Evolutionary conservation across 2,329 filamentous ascomycete genomes (phyloP), one percentile per base, ranked within the genome.

Genomic region (Botryotinia globosa): DNA sequence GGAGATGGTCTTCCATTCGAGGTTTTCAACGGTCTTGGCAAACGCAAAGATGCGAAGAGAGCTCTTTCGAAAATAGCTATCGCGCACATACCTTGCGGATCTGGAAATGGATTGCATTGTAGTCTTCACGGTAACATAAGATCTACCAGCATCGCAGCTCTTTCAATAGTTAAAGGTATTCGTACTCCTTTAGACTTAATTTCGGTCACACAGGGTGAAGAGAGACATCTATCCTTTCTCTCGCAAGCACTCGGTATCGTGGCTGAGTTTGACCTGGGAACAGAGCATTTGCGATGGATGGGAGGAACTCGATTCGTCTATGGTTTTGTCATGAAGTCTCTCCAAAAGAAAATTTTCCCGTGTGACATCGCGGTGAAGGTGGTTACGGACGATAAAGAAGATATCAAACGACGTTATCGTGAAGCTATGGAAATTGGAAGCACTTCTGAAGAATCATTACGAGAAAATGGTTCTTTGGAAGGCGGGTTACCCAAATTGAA

Each of bases 231-330:
- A 45, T 97, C 93, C 9, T 98, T 98, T 83, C 86, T 98, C 59
- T 97, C 93, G 18, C 95, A 98, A 81, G 87, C 92, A 0, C 87
- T 97, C 29, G 95, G 95, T 29, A 91, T 98, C 72, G 88, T 98
- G 59, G 95, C 95, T 1, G 95, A 98, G 79, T 88, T 88, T 68
- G 95, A 98, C 81, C 85, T 98, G 12, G 94, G 88, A 5, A 98
- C 95, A 0, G 95, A 98, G 78, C 85, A 96, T 78, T 83, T 98
- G 75, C 90, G 95, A 45, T 98, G 94, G 94, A 94, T 98, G 91
- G 88, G 88, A 69, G 88, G 88, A 69, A 86, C 89, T 32, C 89
- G 95, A 68, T 98, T 98, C 79, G 93, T 92, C 0, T 90, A 91
- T 77, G 95, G 95, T 8, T 89, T 97, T 74, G 80, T 95, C 18